phyloP scores from a whole-genome alignment of 2,329 filamentous ascomycete species.

The Chlorencoelia australis region DNA sequence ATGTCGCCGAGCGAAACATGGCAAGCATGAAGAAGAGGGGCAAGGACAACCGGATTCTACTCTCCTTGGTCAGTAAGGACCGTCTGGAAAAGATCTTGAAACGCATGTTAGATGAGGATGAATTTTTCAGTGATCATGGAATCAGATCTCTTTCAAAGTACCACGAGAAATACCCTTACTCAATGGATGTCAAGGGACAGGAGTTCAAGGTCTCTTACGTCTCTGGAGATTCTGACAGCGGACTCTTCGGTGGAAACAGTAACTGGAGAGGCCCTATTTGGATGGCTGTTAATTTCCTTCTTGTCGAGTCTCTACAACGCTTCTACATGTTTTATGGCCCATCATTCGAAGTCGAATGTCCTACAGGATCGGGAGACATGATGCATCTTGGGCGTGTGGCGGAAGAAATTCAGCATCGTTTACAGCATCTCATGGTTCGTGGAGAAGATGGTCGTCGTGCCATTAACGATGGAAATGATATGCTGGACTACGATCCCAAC shows the following conservation, averaged over 20 bases:
- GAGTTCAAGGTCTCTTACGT: slow-evolving; percentile 82
- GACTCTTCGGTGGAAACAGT: slow-evolving; percentile 91
- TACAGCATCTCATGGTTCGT: slow-evolving; percentile 83
- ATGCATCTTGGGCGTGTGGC: slow-evolving; percentile 95
- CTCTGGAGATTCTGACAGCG: slow-evolving; percentile 91
- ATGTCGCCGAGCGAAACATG: slow-evolving; percentile 88
- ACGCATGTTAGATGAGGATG: slow-evolving; percentile 87
- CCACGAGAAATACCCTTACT: slow-evolving; percentile 81
- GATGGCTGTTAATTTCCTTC: slow-evolving; percentile 90
- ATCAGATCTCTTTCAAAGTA: slow-evolving; percentile 87
- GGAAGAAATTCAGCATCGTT: slow-evolving; percentile 86
- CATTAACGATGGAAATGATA: slow-evolving; percentile 75
- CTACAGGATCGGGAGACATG: slow-evolving; percentile 82
- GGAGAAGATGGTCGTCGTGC: slow-evolving; percentile 79
- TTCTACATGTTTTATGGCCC: slow-evolving; percentile 96
- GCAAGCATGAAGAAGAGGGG: slow-evolving; percentile 84
- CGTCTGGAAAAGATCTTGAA: slow-evolving; percentile 81
- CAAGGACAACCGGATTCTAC: slow-evolving; percentile 76
- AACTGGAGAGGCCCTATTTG: slow-evolving; percentile 97
- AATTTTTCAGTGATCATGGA: slow-evolving; percentile 84
- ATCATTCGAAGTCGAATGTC: slow-evolving; percentile 81
- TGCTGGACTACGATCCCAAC: slow-evolving; percentile 81
- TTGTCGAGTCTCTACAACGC: slow-evolving; percentile 87
- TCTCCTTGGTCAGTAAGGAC: slow-evolving; percentile 88
- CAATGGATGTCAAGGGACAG: slow-evolving; percentile 93